Evolutionary conservation across 495 filamentous ascomycete species (phyloP).

Genomic region (Trichoderma parareesei): DNA sequence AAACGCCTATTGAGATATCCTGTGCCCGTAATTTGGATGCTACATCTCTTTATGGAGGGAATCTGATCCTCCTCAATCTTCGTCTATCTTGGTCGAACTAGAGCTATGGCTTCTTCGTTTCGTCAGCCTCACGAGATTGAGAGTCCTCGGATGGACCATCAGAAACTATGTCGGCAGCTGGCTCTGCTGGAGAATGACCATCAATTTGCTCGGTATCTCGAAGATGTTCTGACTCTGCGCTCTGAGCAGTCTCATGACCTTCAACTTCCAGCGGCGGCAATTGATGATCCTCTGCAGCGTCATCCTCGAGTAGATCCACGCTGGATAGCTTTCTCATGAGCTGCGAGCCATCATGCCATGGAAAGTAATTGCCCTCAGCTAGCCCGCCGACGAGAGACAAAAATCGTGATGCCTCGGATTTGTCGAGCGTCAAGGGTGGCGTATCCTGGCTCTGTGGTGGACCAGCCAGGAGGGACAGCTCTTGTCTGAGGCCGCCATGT

Average conservation of each 20-base stretch:
- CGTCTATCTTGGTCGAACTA: too few relatives aligned
- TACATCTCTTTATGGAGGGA: too few relatives aligned
- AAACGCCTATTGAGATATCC: not conserved
- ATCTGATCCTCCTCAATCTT: too few relatives aligned
- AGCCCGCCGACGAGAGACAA: not conserved
- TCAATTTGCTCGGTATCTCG: not conserved
- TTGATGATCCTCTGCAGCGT: not conserved
- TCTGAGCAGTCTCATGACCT: not conserved
- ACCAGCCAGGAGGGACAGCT: constrained; percentile 36
- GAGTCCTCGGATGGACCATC: not conserved
- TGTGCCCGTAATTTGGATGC: too few relatives aligned
- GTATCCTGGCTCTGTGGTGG: not conserved
- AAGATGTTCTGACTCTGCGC: not conserved
- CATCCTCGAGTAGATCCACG: not conserved
- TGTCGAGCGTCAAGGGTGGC: not conserved
- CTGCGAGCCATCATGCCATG: not conserved
- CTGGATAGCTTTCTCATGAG: not conserved
- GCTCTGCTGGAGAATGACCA: not conserved
- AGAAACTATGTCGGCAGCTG: not conserved
- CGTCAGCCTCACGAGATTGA: not conserved
- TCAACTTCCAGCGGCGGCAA: not conserved
- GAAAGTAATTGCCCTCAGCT: not conserved
- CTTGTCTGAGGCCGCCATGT: constrained; percentile 30
- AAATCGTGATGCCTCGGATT: not conserved
- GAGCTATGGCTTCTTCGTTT: too few relatives aligned